Evolutionary conservation across 352 stramenopile genomes (phyloP), one percentile per base, ranked within the genome.

Genomic region (Globisporangium apiculatum): DNA sequence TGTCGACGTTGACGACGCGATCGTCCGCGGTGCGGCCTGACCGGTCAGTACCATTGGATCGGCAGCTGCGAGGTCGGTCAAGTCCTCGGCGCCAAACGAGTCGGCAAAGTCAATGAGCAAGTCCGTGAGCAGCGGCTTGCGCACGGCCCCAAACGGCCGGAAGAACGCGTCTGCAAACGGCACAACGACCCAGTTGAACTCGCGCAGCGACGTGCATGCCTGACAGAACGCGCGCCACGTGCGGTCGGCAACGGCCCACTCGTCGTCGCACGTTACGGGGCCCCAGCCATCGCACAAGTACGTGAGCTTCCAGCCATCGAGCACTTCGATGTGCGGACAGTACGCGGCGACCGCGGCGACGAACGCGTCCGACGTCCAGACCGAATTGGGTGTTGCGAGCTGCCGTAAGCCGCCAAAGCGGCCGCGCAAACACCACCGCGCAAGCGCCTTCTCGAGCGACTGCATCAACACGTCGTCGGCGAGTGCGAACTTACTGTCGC

Each of bases 161-260:
- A 87, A 68, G 55, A 83, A 87, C 0, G 58, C 64, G 17, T 84
- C 76, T 0, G 63, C 71, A 48, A 79, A 83, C 10, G 76, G 76
- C 17, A 77, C 74, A 35, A 83, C 72, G 0, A 63, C 65, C 72
- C 75, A 84, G 56, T 84, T 84, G 60, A 87, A 87, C 61, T 84
- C 74, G 2, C 67, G 68, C 38, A 87, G 51, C 7, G 72, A 45
- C 7, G 63, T 57, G 31, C 76, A 84, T 8, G 58, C 62, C 4
- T 35, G 51, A 50, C 70, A 80, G 42, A 86, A 86, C 10, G 51
- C 51, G 18, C 71, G 62, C 76, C 76, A 86, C 12, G 63, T 60
- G 0, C 69, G 63, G 4, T 69, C 50, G 4, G 65, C 69, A 4
- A 86, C 49, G 12, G 72, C 61, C 75, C 75, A 86, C 53, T 83